phyloP scores from a whole-genome alignment of 1,284 basidiomycete species.

The Fomitopsis pinicola region DNA sequence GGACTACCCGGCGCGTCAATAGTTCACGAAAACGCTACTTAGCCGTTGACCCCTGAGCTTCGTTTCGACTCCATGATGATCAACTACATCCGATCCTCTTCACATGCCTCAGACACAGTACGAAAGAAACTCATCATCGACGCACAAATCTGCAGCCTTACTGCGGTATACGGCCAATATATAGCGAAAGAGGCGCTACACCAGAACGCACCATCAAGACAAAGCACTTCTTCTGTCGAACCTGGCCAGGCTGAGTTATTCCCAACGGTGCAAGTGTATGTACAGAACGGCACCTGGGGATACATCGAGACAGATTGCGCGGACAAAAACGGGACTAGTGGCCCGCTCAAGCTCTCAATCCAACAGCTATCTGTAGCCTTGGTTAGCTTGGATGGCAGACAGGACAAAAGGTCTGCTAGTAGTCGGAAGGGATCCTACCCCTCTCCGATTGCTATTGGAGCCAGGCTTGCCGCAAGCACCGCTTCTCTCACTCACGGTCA shows the following conservation, averaged over 20 bases:
- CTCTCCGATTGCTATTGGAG: neutral
- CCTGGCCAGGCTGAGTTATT: neutral
- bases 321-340: neutral
- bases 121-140: constrained; percentile 13
- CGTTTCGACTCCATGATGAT: constrained; percentile 25
- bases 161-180: neutral
- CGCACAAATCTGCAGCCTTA: neutral
- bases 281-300: neutral
- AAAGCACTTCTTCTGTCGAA: neutral
- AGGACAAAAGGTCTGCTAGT: neutral
- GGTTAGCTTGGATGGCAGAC: neutral
- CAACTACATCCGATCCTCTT: constrained; percentile 16
- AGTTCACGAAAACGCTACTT: neutral
- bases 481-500: neutral
- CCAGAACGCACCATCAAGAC: too few relatives aligned
- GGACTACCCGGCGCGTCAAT: neutral
- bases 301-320: neutral
- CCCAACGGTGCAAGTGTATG: neutral
- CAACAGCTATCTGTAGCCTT: neutral
- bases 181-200: neutral
- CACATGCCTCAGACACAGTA: neutral
- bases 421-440: neutral
- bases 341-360: neutral
- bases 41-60: constrained; percentile 27
- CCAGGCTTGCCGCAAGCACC: neutral